Conservation (phyloP, 1,284 basidiomycete species). For the Sporisorium exsertum region DNA sequence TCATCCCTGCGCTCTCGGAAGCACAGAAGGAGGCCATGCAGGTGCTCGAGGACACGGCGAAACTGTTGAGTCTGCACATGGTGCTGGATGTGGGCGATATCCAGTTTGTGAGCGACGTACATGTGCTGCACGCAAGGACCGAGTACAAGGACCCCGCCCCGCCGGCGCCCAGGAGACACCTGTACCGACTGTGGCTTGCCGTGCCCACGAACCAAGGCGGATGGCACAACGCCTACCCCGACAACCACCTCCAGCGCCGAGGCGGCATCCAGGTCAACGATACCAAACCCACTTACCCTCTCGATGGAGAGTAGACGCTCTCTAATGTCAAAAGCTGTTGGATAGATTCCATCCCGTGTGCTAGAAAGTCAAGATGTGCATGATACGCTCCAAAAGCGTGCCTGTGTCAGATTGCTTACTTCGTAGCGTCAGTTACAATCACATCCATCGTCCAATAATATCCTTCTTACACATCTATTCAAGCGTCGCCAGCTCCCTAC, state of each 20-base stretch:
- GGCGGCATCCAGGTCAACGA: slow-evolving; percentile 68
- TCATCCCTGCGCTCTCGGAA: slow-evolving; percentile 67
- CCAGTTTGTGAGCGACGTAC: slow-evolving; percentile 58
- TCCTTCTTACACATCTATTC: slow-evolving; percentile 50
- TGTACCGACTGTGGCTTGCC: slow-evolving; percentile 71
- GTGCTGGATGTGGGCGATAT: slow-evolving; percentile 70
- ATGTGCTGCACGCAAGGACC: slow-evolving; percentile 71
- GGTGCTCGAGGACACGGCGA: slow-evolving; percentile 71
- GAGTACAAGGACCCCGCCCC: slow-evolving; percentile 71
- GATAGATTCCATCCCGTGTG: neutral
- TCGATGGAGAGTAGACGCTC: slow-evolving; percentile 69
- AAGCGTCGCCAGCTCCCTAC: slow-evolving; percentile 78
- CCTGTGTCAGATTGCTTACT: slow-evolving; percentile 1
- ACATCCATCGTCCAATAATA: no score
- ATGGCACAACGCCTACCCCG: slow-evolving; percentile 70
- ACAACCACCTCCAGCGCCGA: slow-evolving; percentile 67
- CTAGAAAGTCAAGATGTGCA: neutral
- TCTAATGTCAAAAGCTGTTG: neutral
- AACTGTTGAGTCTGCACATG: slow-evolving; percentile 70
- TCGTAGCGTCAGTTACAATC: neutral
- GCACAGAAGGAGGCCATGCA: slow-evolving; percentile 70
- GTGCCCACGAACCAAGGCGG: slow-evolving; percentile 70
- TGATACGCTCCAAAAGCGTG: neutral
- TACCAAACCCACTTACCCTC: slow-evolving; percentile 69
- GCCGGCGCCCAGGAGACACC: slow-evolving; percentile 69